Evolutionary conservation across 2,329 filamentous ascomycete species (phyloP), one percentile per base, ranked within the genome.

Genomic region (Fusarium sterilihyphosum): DNA sequence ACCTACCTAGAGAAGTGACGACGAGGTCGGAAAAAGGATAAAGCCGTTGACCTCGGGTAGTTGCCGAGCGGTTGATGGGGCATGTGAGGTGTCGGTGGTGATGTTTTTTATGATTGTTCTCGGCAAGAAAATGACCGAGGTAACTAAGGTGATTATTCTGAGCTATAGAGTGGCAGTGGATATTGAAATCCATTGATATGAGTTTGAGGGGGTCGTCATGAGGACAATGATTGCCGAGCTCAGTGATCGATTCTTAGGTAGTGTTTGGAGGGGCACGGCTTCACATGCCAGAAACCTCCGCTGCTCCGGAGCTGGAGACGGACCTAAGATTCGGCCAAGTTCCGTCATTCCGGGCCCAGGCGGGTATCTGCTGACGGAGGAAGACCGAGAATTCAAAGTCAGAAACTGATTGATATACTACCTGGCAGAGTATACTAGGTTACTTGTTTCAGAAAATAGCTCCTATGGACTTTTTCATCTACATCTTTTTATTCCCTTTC

Each of bases 281-380:
- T 81, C 79, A 81, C 79, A 81, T 81, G 79, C 75, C 75, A 79
- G 57, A 54, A 63, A 74, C 58, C 75, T 81, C 79, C 79, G 78
- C 73, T 80, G 73, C 78, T 52, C 79, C 79, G 78, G 79, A 59
- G 53, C 41, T 58, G 64, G 61, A 64, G 66, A 61, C 61, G 69
- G 65, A 40, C 59, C 65, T 24, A 56, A 61, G 61, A 73, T 73
- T 77, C 74, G 77, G 78, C 69, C 76, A 77, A 78, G 71, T 73
- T 79, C 77, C 77, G 77, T 62, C 61, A 49, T 65, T 50, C 70
- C 73, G 75, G 76, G 63, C 60, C 47, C 62, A 58, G 61, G 59
- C 38, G 58, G 66, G 65, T 61, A 61, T 65, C 63, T 64, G 60
- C 49, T 50, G 53, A 67, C 76, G 77, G 76, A 77, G 71, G 73